Evolutionary conservation across 1,284 basidiomycete genomes (phyloP), one percentile per base, ranked within the genome.

Genomic region (Sporisorium reilianum): DNA sequence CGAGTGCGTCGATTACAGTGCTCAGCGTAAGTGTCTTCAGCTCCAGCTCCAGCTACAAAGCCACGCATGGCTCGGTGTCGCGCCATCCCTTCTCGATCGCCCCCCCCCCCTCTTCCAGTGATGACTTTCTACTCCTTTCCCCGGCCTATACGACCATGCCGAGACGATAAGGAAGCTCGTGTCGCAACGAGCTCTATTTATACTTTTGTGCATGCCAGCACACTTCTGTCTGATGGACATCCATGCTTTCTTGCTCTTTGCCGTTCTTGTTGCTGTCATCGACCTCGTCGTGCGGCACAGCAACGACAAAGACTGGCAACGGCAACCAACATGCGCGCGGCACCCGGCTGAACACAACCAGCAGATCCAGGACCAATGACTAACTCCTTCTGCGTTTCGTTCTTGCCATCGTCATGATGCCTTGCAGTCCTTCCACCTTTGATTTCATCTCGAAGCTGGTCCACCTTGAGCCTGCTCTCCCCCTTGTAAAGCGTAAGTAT

Each of bases 61-160:
- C 42, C 34, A 18, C 10, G 5, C 5, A 11, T 1, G 30, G 23
- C 34, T 26, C 23, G 36, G 26, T 56, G 55, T 40, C 45, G 45
- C 46, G 22, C 44, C 16, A 34, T n/a, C n/a, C n/a, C n/a, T n/a
- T n/a, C n/a, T n/a, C n/a, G n/a, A 34, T 26, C 23, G 16, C n/a
- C 28, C 18, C 51, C 4, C 12, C 50, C 16, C 22, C 59, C 55
- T 25, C 34, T 64, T 69, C 73, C 68, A 68, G 52, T 64, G 75
- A 77, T 72, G 72, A 72, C 67, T 75, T 75, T 75, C 55, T 25
- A 68, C 77, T 84, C 82, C 82, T 84, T 84, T 84, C 82, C 82
- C 82, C 82, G 82, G 75, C 82, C 80, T 84, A 84, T 62, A 78
- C 79, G 82, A 81, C 80, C 67, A 84, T 84, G 82, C 78, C 82